A percentile compares a stretch with the other conserved stretches of the same genome.
These are phyloP conservation scores for Camelina neglecta DNA, from an alignment of 345 rosid genomes.

Conservation along the genomic window DNA sequence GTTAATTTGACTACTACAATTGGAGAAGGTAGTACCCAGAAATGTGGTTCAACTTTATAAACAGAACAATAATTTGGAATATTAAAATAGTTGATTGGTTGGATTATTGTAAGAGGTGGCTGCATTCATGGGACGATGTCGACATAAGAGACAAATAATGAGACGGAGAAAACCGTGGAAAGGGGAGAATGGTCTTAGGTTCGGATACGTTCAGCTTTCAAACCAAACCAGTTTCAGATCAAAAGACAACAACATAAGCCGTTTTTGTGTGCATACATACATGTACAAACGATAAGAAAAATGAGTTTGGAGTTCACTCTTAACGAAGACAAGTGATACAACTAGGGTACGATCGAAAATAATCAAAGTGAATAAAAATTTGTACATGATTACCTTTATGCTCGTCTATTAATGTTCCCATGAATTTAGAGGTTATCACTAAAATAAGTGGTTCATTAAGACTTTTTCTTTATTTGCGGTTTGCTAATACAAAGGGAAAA, in stretches of 20 bases:
- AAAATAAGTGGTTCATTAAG: too few species aligned
- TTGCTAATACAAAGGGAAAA: too few species aligned
- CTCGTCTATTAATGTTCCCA: too few species aligned
- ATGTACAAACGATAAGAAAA: too few species aligned
- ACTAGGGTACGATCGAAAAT: too few species aligned
- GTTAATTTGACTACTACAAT: too few species aligned
- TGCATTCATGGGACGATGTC: constrained; percentile 33
- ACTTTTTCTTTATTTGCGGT: too few species aligned
- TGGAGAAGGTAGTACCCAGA: constrained; percentile 8
- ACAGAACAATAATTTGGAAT: background rate
- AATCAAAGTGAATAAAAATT: too few species aligned
- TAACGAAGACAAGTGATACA: too few species aligned
- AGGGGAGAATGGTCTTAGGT: background rate
- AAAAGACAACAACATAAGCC: constrained; percentile 10
- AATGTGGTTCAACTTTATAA: background rate
- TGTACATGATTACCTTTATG: too few species aligned
- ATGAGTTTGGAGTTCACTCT: too few species aligned
- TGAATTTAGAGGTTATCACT: too few species aligned
- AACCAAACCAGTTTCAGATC: constrained; percentile 7
- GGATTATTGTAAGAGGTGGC: constrained; percentile 9
- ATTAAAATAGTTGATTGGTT: constrained; percentile 15
- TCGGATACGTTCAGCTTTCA: background rate
- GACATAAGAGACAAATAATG: constrained; percentile 26
- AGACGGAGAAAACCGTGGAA: background rate
- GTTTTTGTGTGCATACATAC: background rate